These are phyloP conservation scores for Didymella lethalis DNA, from an alignment of 2,329 filamentous ascomycete species.

Conservation along the genomic window DNA sequence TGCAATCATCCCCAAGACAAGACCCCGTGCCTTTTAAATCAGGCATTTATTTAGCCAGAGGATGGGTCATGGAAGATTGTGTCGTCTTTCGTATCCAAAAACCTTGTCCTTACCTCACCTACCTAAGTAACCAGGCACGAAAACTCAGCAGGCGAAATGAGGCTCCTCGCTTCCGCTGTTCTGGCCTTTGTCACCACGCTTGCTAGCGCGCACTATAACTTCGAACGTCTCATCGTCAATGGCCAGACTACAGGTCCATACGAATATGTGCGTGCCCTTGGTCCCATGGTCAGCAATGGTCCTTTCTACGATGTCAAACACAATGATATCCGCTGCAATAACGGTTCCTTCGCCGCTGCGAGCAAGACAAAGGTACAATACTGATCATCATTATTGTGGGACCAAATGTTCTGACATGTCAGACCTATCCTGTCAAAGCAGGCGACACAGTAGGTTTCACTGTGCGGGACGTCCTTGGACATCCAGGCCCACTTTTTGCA, in stretches of 20 bases:
- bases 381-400: not conserved
- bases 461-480: slow-evolving; percentile 58
- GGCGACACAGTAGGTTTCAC: slow-evolving; percentile 61
- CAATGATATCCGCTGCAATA: slow-evolving; percentile 48
- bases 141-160: slow-evolving; percentile 1
- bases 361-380: slow-evolving; percentile 36
- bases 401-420: not conserved
- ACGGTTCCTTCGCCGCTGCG: slow-evolving; percentile 36
- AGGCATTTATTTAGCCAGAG: slow-evolving; percentile 5
- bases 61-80: not conserved
- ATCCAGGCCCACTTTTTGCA: slow-evolving; percentile 49
- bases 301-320: slow-evolving; percentile 14
- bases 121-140: not conserved
- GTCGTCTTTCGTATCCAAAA: not conserved
- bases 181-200: slow-evolving; percentile 38
- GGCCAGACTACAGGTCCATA: slow-evolving; percentile 31
- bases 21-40: no score
- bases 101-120: not conserved
- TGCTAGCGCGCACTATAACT: slow-evolving; percentile 48
- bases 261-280: slow-evolving; percentile 13
- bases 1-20: not conserved
- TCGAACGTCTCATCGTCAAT: slow-evolving; percentile 49
- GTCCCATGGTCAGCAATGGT: slow-evolving; percentile 8
- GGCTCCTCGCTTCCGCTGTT: slow-evolving; percentile 22
- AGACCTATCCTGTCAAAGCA: slow-evolving; percentile 50